These are phyloP conservation scores for Podila clonocystis DNA, from an alignment of 192 early-diverging fungal species.

Conservation along the genomic window DNA sequence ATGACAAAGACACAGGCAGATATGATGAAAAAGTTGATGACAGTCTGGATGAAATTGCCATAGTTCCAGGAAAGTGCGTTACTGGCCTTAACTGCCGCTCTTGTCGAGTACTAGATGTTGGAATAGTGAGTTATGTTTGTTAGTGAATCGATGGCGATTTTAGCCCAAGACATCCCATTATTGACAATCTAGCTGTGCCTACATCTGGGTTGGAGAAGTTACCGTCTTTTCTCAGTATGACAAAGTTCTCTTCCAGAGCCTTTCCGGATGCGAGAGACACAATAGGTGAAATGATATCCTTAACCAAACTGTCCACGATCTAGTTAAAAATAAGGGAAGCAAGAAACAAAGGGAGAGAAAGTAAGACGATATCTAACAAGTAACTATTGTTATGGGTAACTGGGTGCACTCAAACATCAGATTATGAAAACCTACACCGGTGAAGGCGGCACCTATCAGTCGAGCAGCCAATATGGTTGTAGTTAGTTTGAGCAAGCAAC, in stretches of 20 bases:
- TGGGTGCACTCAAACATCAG: background rate
- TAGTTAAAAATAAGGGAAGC: background rate
- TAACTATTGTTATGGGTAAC: too few relatives aligned
- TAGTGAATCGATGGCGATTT: too few relatives aligned
- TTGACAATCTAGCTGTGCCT: background rate
- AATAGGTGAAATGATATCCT: slow-evolving; percentile 66
- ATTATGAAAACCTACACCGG: slow-evolving; percentile 34
- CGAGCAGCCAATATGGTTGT: background rate
- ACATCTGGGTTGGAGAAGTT: slow-evolving; percentile 26
- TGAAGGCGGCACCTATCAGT: slow-evolving; percentile 53
- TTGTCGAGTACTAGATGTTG: slow-evolving; percentile 22
- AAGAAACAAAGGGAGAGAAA: background rate
- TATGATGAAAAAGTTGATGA: slow-evolving; percentile 76
- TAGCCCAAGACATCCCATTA: too few relatives aligned
- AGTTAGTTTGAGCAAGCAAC: background rate
- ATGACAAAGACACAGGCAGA: slow-evolving; percentile 67
- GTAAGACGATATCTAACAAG: background rate
- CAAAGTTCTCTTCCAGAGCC: slow-evolving; percentile 49
- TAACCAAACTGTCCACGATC: slow-evolving; percentile 51
- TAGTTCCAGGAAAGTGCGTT: slow-evolving; percentile 66
- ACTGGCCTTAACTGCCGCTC: slow-evolving; percentile 50
- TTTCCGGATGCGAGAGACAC: slow-evolving; percentile 64
- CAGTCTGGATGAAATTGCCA: slow-evolving; percentile 69
- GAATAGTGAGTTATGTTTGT: too few relatives aligned
- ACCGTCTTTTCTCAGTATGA: slow-evolving; percentile 17